Conservation (phyloP, 1,284 basidiomycete genomes). For the Ustilago nuda region DNA sequence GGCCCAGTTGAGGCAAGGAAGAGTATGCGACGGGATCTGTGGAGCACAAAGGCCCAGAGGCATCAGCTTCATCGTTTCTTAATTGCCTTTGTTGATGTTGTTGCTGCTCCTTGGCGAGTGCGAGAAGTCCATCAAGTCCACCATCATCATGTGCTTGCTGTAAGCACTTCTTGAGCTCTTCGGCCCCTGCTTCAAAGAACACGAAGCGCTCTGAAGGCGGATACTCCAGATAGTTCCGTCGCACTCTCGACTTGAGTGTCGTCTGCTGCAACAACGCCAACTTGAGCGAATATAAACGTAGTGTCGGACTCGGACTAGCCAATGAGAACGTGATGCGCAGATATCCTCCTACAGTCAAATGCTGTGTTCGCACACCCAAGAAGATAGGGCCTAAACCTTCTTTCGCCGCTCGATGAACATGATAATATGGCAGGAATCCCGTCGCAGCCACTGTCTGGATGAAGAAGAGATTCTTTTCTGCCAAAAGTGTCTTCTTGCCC, state of each 20-base stretch:
- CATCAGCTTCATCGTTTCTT: not conserved
- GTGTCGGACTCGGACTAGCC: slow-evolving; percentile 35
- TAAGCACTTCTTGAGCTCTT: slow-evolving; percentile 36
- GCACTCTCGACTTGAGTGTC: slow-evolving; percentile 46
- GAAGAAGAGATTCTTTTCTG: slow-evolving; percentile 53
- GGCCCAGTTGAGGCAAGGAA: slow-evolving; percentile 3
- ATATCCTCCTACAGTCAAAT: slow-evolving; percentile 55
- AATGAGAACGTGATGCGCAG: slow-evolving; percentile 48
- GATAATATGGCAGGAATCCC: slow-evolving; percentile 47
- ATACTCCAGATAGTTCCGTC: slow-evolving; percentile 38
- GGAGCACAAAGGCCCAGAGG: not conserved
- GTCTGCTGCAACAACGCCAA: slow-evolving; percentile 47
- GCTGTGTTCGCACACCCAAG: slow-evolving; percentile 43
- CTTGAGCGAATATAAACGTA: slow-evolving; percentile 45
- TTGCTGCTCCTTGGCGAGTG: slow-evolving; percentile 35
- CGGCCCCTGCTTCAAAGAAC: slow-evolving; percentile 42
- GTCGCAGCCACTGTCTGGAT: slow-evolving; percentile 32
- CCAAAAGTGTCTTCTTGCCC: slow-evolving; percentile 43
- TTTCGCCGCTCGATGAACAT: slow-evolving; percentile 43
- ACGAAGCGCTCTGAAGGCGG: slow-evolving; percentile 45
- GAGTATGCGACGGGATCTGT: slow-evolving; percentile 1
- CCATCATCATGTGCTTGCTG: slow-evolving; percentile 2
- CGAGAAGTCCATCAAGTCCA: slow-evolving; percentile 28
- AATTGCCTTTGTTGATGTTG: slow-evolving; percentile 11
- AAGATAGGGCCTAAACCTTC: slow-evolving; percentile 49